Base-by-base conservation (phyloP, 768 basidiomycete genomes). In the Boletus rex-veris region DNA sequence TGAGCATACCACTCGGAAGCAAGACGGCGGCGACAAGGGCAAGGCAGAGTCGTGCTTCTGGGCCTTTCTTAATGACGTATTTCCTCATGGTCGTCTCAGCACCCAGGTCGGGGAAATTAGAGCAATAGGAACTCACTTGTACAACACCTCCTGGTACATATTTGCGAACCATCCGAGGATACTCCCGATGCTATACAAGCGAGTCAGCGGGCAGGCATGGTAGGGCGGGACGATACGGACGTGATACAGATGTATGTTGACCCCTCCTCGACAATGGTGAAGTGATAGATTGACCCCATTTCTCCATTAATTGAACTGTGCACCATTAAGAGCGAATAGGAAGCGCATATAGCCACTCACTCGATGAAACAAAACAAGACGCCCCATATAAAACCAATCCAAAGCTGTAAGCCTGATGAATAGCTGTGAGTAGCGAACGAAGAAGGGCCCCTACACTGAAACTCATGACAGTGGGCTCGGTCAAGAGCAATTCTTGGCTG, bases 351-450 rank as follows among this genome's bases (percentile, higher is more conserved):
- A 24, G 11, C 9, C 43, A 47, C 72, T 31, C 60, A 85, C 83
- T 81, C 80, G 30, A 88, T 74, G 64, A 90, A 71, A 50, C 81
- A 83, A 61, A 81, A 92, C 19, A 85, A 66, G 6, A 90, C 80
- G 0, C 90, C 90, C 89, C 90, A 92, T 0, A 80, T 78, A 54
- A 92, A 83, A 48, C 84, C 83, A 30, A 84, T 71, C 86, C 85
- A 86, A n/a, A 86, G 63, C 84, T 88, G 66, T 33, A 26, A 1
- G 7, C 26, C 6, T 3, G 40, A 18, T 26, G 36, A 53, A 62
- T 12, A 66, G 40, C 43, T 16, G 4, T 39, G 39, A 42, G 11
- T 24, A 35, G 37, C 4, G 5, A 48, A 54, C 9, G 14, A 19
- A 36, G 19, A 37, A 41, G 69, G 30, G n/a, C 0, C 7, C 81